Percentiles rank a stretch among this genome's conserved stretches.
Evolutionary conservation across 2,329 filamentous ascomycete genomes (phyloP).

Genomic region (Pseudopithomyces maydicus): DNA sequence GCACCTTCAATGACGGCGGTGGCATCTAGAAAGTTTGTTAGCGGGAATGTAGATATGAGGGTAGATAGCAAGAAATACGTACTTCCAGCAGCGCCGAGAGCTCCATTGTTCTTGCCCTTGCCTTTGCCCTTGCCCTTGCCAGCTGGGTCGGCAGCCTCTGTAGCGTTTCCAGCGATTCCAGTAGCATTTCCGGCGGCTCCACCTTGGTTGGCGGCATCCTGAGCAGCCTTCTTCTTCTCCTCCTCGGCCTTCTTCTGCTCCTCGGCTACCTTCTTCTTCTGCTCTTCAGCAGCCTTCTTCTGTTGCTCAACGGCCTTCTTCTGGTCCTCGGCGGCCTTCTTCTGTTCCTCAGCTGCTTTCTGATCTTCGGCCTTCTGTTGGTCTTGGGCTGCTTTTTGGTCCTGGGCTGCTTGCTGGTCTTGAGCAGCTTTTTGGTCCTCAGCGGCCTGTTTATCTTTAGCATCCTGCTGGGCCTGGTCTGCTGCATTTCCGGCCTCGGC

Average conservation of each 20-base stretch:
- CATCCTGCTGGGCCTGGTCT: background rate
- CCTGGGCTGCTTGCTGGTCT: background rate
- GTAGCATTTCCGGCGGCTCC: constrained; percentile 5
- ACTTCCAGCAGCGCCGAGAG: background rate
- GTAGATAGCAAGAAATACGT: background rate
- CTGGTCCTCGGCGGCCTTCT: constrained; percentile 1
- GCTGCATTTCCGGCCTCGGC: background rate
- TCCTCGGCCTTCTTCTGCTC: background rate
- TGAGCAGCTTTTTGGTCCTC: background rate
- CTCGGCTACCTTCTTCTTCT: background rate
- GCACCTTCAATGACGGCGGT: constrained; percentile 13
- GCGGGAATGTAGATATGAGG: background rate
- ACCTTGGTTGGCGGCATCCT: background rate
- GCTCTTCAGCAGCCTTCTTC: background rate
- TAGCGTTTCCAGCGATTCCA: background rate
- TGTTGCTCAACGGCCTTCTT: constrained; percentile 2
- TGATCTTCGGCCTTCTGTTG: constrained; percentile 1
- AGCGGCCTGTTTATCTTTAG: background rate
- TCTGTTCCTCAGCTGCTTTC: background rate
- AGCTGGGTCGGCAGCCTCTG: background rate
- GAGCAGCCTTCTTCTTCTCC: constrained; percentile 2
- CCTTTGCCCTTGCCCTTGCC: background rate
- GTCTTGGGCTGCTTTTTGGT: background rate
- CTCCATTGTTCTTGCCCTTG: background rate
- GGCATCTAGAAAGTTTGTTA: constrained; percentile 13